Evolutionary conservation across 164 flowering plant genomes (phyloP).

Genomic region (Litsea cubeba): DNA sequence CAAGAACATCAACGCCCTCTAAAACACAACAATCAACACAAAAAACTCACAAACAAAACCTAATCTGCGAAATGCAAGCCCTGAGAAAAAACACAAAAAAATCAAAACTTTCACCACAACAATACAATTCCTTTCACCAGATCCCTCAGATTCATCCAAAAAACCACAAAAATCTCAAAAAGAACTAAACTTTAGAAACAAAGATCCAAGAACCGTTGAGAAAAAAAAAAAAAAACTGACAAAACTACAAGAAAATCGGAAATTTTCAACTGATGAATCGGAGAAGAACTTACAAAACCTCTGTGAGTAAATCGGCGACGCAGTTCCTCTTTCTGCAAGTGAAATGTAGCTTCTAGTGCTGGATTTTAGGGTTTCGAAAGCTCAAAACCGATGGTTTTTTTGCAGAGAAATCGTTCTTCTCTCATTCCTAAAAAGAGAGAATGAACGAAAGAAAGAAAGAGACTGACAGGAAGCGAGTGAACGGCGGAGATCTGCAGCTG

Average conservation of each 20-base stretch:
- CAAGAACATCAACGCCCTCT: neutral
- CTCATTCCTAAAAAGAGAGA: neutral
- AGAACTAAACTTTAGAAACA: neutral
- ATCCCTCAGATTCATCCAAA: slow-evolving; percentile 8
- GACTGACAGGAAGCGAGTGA: neutral
- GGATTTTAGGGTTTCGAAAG: slow-evolving; percentile 2
- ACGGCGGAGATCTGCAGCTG: neutral
- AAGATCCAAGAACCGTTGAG: neutral
- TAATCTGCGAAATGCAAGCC: neutral
- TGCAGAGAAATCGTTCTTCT: slow-evolving; percentile 4
- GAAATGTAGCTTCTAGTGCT: slow-evolving; percentile 1
- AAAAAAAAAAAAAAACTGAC: neutral
- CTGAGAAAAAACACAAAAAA: neutral
- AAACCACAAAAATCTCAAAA: neutral
- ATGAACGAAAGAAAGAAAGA: slow-evolving; percentile 16
- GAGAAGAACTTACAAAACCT: neutral
- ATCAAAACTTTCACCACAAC: slow-evolving; percentile 4
- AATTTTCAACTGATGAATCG: too few relatives aligned
- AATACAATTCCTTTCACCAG: neutral
- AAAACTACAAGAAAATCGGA: too few relatives aligned
- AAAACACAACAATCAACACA: neutral
- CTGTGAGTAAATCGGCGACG: neutral
- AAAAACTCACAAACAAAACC: neutral
- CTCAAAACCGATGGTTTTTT: neutral
- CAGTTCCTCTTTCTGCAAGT: neutral